Conservation (phyloP, 176 grass and related monocot species). For the Hordeum marinum region DNA sequence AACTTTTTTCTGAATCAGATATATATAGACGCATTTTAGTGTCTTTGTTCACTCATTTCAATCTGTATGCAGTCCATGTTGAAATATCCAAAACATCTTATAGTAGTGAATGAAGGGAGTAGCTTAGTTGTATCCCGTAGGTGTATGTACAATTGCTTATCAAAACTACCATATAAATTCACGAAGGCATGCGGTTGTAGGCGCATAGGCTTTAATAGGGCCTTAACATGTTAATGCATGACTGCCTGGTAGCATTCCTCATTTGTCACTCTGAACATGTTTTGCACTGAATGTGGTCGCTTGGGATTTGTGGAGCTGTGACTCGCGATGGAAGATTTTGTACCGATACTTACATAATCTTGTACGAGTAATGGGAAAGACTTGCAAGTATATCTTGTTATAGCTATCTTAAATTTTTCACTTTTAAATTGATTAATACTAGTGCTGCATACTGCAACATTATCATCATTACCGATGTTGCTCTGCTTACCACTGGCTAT, state of each 20-base stretch:
- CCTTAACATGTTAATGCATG: conserved; percentile 11
- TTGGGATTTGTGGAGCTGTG: neutral
- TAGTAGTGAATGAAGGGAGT: too few relatives aligned
- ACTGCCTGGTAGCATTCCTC: neutral
- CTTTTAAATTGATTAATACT: neutral
- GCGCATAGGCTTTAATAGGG: neutral
- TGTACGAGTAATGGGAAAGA: neutral
- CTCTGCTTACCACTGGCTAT: neutral
- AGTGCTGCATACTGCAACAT: neutral
- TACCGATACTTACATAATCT: neutral
- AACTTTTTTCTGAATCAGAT: too few relatives aligned
- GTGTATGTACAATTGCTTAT: neutral
- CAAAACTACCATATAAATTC: neutral
- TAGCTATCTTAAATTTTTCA: neutral
- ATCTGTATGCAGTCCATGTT: too few relatives aligned
- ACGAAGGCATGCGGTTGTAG: neutral
- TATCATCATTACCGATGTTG: neutral
- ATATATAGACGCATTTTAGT: too few relatives aligned
- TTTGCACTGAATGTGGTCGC: neutral
- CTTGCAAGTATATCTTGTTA: neutral
- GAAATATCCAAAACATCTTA: too few relatives aligned
- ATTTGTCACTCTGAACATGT: neutral
- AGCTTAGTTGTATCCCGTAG: neutral
- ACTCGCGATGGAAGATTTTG: neutral
- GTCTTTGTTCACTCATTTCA: too few relatives aligned